These are phyloP conservation scores for Talaromyces sp. DNA, from an alignment of 2,329 filamentous ascomycete species.

Conservation along the genomic window DNA sequence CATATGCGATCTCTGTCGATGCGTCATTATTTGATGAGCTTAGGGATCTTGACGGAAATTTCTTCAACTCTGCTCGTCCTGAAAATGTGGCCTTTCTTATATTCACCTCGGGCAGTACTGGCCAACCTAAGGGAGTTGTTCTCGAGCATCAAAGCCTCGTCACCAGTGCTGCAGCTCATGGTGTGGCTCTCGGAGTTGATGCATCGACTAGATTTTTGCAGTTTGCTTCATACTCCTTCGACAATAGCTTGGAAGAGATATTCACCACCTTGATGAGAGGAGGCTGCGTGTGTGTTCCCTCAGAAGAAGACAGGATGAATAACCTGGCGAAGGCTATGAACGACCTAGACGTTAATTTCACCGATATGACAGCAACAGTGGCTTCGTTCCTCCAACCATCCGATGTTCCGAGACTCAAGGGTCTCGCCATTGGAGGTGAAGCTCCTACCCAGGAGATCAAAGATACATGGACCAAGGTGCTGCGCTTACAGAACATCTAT, in stretches of 20 bases:
- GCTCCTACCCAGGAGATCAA: constrained; percentile 34
- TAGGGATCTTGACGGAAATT: background rate
- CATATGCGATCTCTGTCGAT: constrained; percentile 32
- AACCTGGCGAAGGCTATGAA: constrained; percentile 34
- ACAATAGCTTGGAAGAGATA: constrained; percentile 50
- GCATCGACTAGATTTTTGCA: constrained; percentile 54
- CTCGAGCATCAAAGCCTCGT: constrained; percentile 57
- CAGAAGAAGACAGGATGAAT: constrained; percentile 37
- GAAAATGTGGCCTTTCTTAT: constrained; percentile 51
- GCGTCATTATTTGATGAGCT: constrained; percentile 11
- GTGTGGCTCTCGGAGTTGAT: constrained; percentile 43
- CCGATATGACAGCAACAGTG: constrained; percentile 57
- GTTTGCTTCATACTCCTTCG: constrained; percentile 52
- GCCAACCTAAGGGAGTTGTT: constrained; percentile 51
- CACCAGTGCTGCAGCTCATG: constrained; percentile 33
- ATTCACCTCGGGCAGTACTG: constrained; percentile 53
- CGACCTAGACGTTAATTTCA: constrained; percentile 48
- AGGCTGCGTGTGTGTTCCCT: constrained; percentile 56
- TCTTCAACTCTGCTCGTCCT: constrained; percentile 9
- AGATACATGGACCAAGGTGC: constrained; percentile 7
- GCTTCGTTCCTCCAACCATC: constrained; percentile 38
- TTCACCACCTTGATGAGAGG: constrained; percentile 51
- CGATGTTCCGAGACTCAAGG: constrained; percentile 30
- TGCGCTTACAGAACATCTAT: constrained; percentile 10
- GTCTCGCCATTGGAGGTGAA: constrained; percentile 37